These are phyloP conservation scores for Euryodendron excelsum DNA, from an alignment of 148 eudicot genomes.

Conservation along the genomic window DNA sequence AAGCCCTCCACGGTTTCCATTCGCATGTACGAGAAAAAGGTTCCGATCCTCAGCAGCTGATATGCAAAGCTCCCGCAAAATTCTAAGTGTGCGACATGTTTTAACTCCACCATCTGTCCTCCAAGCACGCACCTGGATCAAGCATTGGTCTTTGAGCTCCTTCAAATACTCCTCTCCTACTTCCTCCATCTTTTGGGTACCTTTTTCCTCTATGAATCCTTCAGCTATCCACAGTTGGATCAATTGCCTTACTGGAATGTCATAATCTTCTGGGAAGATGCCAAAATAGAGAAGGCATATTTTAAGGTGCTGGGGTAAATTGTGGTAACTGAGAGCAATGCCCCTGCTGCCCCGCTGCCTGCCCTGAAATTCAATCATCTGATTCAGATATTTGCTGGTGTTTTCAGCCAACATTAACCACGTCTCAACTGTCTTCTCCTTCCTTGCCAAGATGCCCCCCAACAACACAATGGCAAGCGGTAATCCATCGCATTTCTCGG, in stretches of 20 bases:
- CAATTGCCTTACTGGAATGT: not conserved
- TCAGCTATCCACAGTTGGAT: slow-evolving; percentile 15
- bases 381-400: not conserved
- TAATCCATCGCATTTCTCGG: not conserved
- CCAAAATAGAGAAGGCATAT: slow-evolving; percentile 7
- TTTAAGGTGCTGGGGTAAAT: slow-evolving; percentile 4
- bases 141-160: not conserved
- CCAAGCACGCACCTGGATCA: not conserved
- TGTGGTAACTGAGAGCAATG: not conserved
- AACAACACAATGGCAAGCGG: slow-evolving; percentile 7
- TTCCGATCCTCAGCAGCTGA: not conserved
- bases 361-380: not conserved
- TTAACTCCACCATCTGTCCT: not conserved
- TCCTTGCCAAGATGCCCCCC: not conserved
- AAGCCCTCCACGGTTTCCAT: not conserved
- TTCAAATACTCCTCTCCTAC: slow-evolving; percentile 7
- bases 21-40: not conserved
- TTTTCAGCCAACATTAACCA: not conserved
- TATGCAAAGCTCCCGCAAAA: slow-evolving; percentile 3
- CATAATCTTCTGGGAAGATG: not conserved
- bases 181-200: not conserved
- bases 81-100: not conserved
- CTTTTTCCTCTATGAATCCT: not conserved
- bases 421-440: not conserved
- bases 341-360: not conserved